Conservation (phyloP, 2,329 filamentous ascomycete species). For the Phaeosphaeriaceae sp. region DNA sequence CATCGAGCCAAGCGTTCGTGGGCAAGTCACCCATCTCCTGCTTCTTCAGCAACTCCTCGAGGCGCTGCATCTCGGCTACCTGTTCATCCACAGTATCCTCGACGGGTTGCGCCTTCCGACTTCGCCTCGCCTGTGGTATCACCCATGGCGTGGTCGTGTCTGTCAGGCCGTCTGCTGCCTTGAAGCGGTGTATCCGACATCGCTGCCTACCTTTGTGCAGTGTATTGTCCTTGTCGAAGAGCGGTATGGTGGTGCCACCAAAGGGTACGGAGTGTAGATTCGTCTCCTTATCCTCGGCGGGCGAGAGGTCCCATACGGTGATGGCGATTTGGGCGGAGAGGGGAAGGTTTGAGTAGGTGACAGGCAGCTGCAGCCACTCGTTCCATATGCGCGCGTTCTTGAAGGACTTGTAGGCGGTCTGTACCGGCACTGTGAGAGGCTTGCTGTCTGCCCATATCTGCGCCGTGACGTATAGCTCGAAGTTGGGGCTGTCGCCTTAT, state of each 20-base stretch:
- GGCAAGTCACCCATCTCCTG: conserved; percentile 98
- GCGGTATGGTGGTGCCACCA: conserved; percentile 86
- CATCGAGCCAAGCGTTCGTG: conserved; percentile 92
- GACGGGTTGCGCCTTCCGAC: conserved; percentile 57
- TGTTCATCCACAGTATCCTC: conserved; percentile 64
- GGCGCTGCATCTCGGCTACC: conserved; percentile 84
- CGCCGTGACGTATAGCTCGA: conserved; percentile 90
- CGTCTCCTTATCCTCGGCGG: conserved; percentile 73
- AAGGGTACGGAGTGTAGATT: conserved; percentile 86
- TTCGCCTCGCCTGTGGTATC: conserved; percentile 63
- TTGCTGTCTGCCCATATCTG: conserved; percentile 98
- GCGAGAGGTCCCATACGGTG: conserved; percentile 93
- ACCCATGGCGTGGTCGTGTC: conserved; percentile 79
- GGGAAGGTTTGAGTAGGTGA: conserved; percentile 83
- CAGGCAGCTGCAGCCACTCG: conserved; percentile 91
- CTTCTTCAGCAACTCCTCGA: conserved; percentile 93
- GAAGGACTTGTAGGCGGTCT: conserved; percentile 93
- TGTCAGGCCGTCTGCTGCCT: conserved; percentile 84
- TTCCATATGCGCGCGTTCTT: conserved; percentile 82
- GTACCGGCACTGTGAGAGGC: conserved; percentile 86
- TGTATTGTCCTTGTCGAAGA: conserved; percentile 95
- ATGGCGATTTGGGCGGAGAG: conserved; percentile 85
- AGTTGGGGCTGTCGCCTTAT: conserved; percentile 67
- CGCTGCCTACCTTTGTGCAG: conserved; percentile 92
- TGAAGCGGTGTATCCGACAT: conserved; percentile 83